phyloP scores from a whole-genome alignment of 148 eudicot species.

The Fagopyrum esculentum region DNA sequence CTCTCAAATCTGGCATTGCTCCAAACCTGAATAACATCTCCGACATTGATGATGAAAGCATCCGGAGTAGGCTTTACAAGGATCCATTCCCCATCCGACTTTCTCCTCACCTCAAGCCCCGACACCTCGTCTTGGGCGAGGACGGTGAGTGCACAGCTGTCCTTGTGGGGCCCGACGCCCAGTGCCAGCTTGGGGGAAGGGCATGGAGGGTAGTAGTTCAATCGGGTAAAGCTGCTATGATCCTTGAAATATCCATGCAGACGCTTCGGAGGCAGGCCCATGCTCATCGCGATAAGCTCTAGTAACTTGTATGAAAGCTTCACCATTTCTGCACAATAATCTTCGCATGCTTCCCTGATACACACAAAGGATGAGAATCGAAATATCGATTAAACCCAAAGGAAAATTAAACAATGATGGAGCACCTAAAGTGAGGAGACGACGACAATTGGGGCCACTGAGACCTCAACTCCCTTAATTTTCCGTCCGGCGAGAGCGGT shows the following conservation, averaged over 20 bases:
- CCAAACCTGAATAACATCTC: slow-evolving; percentile 28
- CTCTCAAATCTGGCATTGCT: slow-evolving; percentile 62
- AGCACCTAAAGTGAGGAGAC: not conserved
- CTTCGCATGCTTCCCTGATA: slow-evolving; percentile 47
- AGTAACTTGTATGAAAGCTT: slow-evolving; percentile 39
- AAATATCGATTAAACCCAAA: too few relatives aligned
- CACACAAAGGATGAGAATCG: too few relatives aligned
- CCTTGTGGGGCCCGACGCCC: slow-evolving; percentile 5
- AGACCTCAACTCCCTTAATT: slow-evolving; percentile 21
- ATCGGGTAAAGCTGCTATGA: slow-evolving; percentile 40
- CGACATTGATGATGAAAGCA: too few relatives aligned
- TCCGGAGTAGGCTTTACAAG: too few relatives aligned
- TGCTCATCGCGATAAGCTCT: slow-evolving; percentile 59
- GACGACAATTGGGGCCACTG: slow-evolving; percentile 49
- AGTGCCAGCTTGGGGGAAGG: slow-evolving; percentile 58
- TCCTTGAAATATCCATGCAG: slow-evolving; percentile 37
- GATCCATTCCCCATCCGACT: too few relatives aligned
- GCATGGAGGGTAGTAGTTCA: slow-evolving; percentile 69
- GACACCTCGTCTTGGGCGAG: slow-evolving; percentile 83
- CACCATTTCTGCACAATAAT: slow-evolving; percentile 43
- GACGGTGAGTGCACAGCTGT: slow-evolving; percentile 50
- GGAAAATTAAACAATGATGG: too few relatives aligned
- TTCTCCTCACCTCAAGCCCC: slow-evolving; percentile 42
- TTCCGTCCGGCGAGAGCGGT: too few relatives aligned
- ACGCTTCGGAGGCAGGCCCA: slow-evolving; percentile 34